A percentile compares a stretch with the other conserved stretches of the same genome.
Evolutionary conservation across 768 basidiomycete genomes (phyloP).

Genomic region (Agrocybe chaxingu): DNA sequence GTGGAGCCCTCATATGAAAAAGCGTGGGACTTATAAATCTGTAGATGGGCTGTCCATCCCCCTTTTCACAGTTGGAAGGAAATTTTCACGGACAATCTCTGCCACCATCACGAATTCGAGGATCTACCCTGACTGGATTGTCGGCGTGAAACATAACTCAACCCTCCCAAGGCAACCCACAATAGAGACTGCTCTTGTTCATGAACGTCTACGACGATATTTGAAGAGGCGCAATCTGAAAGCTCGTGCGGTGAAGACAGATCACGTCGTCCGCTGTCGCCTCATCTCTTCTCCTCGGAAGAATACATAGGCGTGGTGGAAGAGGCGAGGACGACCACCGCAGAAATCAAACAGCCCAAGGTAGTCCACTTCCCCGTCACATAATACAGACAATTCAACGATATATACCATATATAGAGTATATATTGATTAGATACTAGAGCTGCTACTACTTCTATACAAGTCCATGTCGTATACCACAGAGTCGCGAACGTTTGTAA

Average conservation of each 20-base stretch:
- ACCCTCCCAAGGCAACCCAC: slow-evolving; percentile 10
- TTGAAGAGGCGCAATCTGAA: too few relatives aligned
- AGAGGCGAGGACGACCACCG: neutral
- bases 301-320: neutral
- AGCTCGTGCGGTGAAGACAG: too few relatives aligned
- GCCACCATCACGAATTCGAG: slow-evolving; percentile 36
- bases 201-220: neutral
- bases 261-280: too few relatives aligned
- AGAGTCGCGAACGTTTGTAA: slow-evolving; percentile 5
- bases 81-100: slow-evolving; percentile 42
- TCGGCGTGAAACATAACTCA: slow-evolving; percentile 14
- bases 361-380: slow-evolving; percentile 28
- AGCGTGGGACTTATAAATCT: neutral
- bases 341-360: slow-evolving; percentile 11
- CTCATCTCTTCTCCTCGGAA: too few relatives aligned
- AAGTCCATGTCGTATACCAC: slow-evolving; percentile 24
- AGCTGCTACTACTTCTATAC: neutral
- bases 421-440: slow-evolving; percentile 7
- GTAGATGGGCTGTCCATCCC: slow-evolving; percentile 70
- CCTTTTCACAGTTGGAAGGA: slow-evolving; percentile 55
- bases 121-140: slow-evolving; percentile 44
- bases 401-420: neutral
- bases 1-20: slow-evolving; percentile 17
- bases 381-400: neutral
- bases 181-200: neutral